Conservation (phyloP, 352 stramenopile genomes). For the Phytopythium cucurbitacearum region DNA sequence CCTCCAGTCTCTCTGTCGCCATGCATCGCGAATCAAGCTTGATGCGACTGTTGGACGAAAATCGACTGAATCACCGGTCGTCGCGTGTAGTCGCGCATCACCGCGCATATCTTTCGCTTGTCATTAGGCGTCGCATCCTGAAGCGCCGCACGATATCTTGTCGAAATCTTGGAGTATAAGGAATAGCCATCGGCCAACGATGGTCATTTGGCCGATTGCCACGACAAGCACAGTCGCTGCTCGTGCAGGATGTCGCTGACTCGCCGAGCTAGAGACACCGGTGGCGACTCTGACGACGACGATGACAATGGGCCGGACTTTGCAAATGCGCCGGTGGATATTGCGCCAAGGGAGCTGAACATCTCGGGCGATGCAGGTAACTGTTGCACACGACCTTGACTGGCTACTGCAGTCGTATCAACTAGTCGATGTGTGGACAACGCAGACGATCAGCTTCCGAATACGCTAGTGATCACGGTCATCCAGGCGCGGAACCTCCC, state of each 20-base stretch:
- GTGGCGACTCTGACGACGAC: background rate
- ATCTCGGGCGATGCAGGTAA: conserved; percentile 34
- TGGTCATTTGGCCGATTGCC: too few relatives aligned
- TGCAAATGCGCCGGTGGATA: conserved; percentile 42
- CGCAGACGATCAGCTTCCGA: conserved; percentile 53
- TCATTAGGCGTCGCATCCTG: too few relatives aligned
- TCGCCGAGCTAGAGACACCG: background rate
- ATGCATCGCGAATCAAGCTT: conserved; percentile 15
- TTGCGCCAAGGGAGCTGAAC: conserved; percentile 52
- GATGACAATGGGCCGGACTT: conserved; percentile 5
- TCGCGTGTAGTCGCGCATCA: too few relatives aligned
- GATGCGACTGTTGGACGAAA: too few relatives aligned
- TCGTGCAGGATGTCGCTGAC: conserved; percentile 17
- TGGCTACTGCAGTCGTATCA: background rate
- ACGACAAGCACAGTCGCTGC: background rate
- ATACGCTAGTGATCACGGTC: conserved; percentile 71
- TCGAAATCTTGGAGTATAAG: too few relatives aligned
- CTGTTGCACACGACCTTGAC: background rate
- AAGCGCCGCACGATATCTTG: too few relatives aligned
- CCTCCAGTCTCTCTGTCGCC: background rate
- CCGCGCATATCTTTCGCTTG: too few relatives aligned
- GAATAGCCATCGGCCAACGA: too few relatives aligned
- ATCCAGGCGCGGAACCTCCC: conserved; percentile 56
- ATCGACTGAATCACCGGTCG: too few relatives aligned
- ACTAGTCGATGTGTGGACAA: background rate